Conservation (phyloP, 495 filamentous ascomycete genomes). For the Pyronema domesticum region DNA sequence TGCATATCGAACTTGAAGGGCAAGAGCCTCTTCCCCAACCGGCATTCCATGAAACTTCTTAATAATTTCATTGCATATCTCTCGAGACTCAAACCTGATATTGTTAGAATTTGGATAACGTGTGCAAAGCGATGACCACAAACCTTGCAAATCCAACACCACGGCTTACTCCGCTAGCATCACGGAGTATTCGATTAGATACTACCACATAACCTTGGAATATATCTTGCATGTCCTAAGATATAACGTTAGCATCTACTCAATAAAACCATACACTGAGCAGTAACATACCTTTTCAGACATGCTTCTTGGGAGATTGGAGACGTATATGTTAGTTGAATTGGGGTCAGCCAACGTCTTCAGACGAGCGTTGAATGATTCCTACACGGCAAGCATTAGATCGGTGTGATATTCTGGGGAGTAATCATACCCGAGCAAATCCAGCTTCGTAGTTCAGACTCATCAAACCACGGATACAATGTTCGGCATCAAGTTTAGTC, state of each 20-base stretch:
- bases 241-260: constrained; percentile 20
- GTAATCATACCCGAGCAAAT: constrained; percentile 63
- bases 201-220: constrained; percentile 71
- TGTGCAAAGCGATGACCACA: constrained; percentile 23
- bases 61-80: constrained; percentile 74
- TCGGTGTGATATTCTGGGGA: not conserved
- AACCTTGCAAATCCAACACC: constrained; percentile 96
- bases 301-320: constrained; percentile 78
- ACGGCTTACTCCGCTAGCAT: constrained; percentile 74
- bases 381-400: constrained; percentile 31
- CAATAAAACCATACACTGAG: constrained; percentile 3
- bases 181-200: constrained; percentile 83
- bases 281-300: constrained; percentile 55
- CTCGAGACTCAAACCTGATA: constrained; percentile 64
- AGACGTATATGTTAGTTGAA: constrained; percentile 93
- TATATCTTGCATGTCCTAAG: constrained; percentile 51
- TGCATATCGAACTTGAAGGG: constrained; percentile 86
- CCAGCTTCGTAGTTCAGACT: constrained; percentile 88
- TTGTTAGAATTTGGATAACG: not conserved
- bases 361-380: constrained; percentile 89
- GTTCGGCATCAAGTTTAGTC: constrained; percentile 72
- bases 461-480: constrained; percentile 91
- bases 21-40: constrained; percentile 51
- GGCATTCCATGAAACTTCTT: constrained; percentile 59
- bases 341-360: constrained; percentile 70